These are phyloP conservation scores for Salix purpurea DNA, from an alignment of 345 rosid species.

Conservation along the genomic window DNA sequence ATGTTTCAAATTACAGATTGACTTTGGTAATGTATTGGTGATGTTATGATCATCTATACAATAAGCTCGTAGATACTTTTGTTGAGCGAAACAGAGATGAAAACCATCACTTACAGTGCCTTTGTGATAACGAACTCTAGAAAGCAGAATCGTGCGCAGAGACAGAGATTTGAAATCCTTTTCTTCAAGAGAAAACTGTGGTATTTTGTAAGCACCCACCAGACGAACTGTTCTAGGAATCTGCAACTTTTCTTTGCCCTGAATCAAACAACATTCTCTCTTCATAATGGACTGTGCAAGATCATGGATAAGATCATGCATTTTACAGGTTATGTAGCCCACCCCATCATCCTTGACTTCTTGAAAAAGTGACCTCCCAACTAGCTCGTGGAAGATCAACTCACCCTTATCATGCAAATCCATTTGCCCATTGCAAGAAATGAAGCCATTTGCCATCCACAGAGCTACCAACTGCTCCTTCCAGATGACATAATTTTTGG, in stretches of 20 bases:
- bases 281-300: constrained; percentile 11
- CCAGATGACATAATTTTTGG: background rate
- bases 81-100: background rate
- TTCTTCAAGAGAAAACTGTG: background rate
- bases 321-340: constrained; percentile 2
- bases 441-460: constrained; percentile 32
- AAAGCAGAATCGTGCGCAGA: background rate
- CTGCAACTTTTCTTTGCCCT: too few species aligned
- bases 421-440: background rate
- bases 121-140: background rate
- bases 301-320: constrained; percentile 27
- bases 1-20: constrained; percentile 17
- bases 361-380: constrained; percentile 17
- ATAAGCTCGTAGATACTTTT: background rate
- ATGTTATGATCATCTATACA: background rate
- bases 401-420: constrained; percentile 12
- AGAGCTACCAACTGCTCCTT: constrained; percentile 8
- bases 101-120: background rate
- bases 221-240: too few species aligned
- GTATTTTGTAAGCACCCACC: background rate
- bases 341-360: background rate
- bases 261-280: too few species aligned
- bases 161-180: background rate
- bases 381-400: constrained; percentile 14
- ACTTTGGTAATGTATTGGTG: background rate